Base-by-base conservation (phyloP, 2,329 filamentous ascomycete genomes). In the Endothia cerciana region DNA sequence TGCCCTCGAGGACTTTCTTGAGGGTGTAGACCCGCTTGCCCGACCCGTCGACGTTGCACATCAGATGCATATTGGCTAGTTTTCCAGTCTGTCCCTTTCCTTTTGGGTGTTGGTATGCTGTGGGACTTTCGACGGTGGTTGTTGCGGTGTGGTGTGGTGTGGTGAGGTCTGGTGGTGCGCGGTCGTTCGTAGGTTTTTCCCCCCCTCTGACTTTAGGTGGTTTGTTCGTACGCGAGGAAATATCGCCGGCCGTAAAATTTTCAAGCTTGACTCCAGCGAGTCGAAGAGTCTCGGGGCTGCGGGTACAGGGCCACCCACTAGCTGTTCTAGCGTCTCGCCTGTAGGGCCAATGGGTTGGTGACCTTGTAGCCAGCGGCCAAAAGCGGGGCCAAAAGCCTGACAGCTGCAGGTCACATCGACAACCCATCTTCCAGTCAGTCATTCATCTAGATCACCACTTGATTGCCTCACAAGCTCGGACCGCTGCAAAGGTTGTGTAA, bases 21-120 rank as follows among this genome's bases (percentile, higher is more conserved):
- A 98, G 88, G 58, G 95, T 98, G 86, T 98, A 99, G 74, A 91
- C 82, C 78, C 94, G 93, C 84, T 93, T 94, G 85, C 94, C 94
- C 69, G 86, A 82, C 73, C 85, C 79, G 79, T 93, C 91, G 81
- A 94, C 83, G 70, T 91, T 95, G 88, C 94, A 97, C 95, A 87
- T 87, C 66, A 87, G 77, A 86, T 87, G 85, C 85, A 87, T 87
- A 11, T 64, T 74, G 66, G n/a, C n/a, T 4, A 22, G n/a, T 5
- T 36, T 41, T n/a, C 10, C 5, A 40, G n/a, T 36, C 33, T 36
- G 33, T 36, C 33, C 10, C 33, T 36, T 5, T 36, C 33, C 33
- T 36, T 36, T 10, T 36, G 33, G 33, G 10, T 36, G 33, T 36
- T n/a, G 33, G 33, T 36, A 36, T 36, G 10, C 33, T 58, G 13